Evolutionary conservation across 148 eudicot genomes (phyloP).

Genomic region (Limonium bicolor): DNA sequence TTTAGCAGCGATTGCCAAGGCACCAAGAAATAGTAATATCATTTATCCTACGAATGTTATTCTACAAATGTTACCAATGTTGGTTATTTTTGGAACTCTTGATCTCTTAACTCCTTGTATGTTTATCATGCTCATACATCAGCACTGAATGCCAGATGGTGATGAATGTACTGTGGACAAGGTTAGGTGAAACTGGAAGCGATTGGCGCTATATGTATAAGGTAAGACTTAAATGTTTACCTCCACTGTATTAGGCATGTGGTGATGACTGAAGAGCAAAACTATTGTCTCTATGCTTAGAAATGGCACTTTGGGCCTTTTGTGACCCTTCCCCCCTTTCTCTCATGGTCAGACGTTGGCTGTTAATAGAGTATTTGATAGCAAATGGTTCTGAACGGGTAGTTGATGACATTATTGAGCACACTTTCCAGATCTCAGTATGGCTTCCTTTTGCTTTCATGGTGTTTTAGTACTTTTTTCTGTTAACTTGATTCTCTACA

Average conservation of each 20-base stretch:
- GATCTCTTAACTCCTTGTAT: constrained; percentile 1
- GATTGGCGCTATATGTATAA: constrained; percentile 91
- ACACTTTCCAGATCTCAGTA: constrained; percentile 94
- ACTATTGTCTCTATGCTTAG: too few species aligned
- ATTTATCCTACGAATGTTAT: background rate
- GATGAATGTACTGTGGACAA: constrained; percentile 93
- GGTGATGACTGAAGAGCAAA: too few species aligned
- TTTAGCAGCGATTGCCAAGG: constrained; percentile 85
- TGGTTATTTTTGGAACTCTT: constrained; percentile 2
- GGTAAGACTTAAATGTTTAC: constrained; percentile 22
- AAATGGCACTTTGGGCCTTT: too few species aligned
- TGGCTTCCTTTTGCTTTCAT: constrained; percentile 4
- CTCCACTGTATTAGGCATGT: too few species aligned
- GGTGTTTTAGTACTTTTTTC: background rate
- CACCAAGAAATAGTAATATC: constrained; percentile 72
- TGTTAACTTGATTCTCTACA: too few species aligned
- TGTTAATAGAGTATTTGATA: constrained; percentile 92
- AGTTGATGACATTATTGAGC: constrained; percentile 93
- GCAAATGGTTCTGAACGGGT: constrained; percentile 96
- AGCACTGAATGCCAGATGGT: constrained; percentile 94
- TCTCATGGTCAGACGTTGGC: constrained; percentile 7
- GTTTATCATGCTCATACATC: constrained; percentile 11
- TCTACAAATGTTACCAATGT: too few species aligned
- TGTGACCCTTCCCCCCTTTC: background rate
- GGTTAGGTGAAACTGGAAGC: constrained; percentile 76